Percentiles rank a stretch among this genome's conserved stretches.
These are phyloP conservation scores for Neocallimastix lanati DNA, from an alignment of 192 early-diverging fungal species.

Conservation along the genomic window DNA sequence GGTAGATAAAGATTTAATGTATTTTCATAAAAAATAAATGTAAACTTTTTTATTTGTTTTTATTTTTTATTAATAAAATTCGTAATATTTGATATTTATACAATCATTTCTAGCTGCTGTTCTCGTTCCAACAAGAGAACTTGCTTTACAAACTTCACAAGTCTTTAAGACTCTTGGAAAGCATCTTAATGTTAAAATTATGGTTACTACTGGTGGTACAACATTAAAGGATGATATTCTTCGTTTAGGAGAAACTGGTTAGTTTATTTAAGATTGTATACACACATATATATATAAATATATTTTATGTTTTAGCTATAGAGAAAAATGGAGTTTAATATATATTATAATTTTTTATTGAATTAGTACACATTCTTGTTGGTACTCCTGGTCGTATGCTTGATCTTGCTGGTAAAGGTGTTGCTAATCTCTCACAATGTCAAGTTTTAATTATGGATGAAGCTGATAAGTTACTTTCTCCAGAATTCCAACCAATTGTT, in stretches of 20 bases:
- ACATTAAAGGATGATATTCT: constrained; percentile 97
- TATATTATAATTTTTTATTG: too few species aligned
- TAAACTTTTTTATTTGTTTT: too few species aligned
- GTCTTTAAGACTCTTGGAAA: constrained; percentile 95
- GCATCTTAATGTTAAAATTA: constrained; percentile 87
- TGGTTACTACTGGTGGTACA: constrained; percentile 98
- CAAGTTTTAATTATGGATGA: constrained; percentile 96
- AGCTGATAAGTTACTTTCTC: constrained; percentile 93
- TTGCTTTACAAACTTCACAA: constrained; percentile 98
- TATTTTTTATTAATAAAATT: too few species aligned
- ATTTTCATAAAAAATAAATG: too few species aligned
- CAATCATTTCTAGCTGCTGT: constrained; percentile 69
- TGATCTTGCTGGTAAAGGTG: constrained; percentile 85
- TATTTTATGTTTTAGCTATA: too few species aligned
- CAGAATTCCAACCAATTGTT: constrained; percentile 89
- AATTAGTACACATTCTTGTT: constrained; percentile 77
- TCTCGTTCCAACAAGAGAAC: constrained; percentile 88
- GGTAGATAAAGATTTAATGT: constrained; percentile 9
- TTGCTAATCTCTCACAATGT: constrained; percentile 79
- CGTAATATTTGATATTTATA: too few species aligned
- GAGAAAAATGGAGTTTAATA: too few species aligned
- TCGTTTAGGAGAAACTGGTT: constrained; percentile 64
- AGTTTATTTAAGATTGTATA: too few species aligned
- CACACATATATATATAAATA: too few species aligned
- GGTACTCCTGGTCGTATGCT: constrained; percentile 93